Evolutionary conservation across 495 filamentous ascomycete species (phyloP), one percentile per base, ranked within the genome.

Genomic region (Sphaerosporella brunnea): DNA sequence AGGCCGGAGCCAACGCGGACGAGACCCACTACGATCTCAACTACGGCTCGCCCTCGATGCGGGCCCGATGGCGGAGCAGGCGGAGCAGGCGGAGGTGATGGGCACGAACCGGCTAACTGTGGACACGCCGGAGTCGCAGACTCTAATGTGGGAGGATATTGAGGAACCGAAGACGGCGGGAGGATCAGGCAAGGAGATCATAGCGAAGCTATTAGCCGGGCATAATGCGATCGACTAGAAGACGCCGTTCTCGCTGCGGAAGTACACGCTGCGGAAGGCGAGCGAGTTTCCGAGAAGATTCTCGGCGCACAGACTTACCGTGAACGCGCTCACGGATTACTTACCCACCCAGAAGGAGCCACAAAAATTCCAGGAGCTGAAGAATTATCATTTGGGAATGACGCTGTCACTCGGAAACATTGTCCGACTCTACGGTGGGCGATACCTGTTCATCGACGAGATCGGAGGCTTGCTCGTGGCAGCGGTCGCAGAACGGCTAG

Each of bases 231-330:
- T 96, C 21, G 85, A 92, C 51, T 79, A 97, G 67, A 97, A 96
- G 68, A 95, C 90, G 0, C 73, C 79, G 1, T 97, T 93, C 63
- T 84, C 82, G 4, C 66, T 94, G 16, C 85, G 87, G 20, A 97
- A 97, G 61, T 97, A 97, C 59, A 92, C 85, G 38, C 66, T 96
- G n/a, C 73, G 90, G 18, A 97, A 97, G 68, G 78, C 79, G 34
- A 88, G 78, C 62, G 96, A 97, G 66, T 96, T 92, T 58, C 72
- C 94, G 51, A 74, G 77, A 51, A 68, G 85, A 16, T 95, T 97
- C 51, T 86, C 80, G 0, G 72, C 87, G 0, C 64, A 88, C 21
- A 87, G 84, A 0, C 56, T 96, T 58, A 86, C 93, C 50, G 77
- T 93, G 24, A 70, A 77, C 4, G 66, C 70, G 36, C 67, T 97